A percentile compares a stretch with the other conserved stretches of the same genome.
Evolutionary conservation across 2,329 filamentous ascomycete species (phyloP).

Genomic region (Tolypocladium album): DNA sequence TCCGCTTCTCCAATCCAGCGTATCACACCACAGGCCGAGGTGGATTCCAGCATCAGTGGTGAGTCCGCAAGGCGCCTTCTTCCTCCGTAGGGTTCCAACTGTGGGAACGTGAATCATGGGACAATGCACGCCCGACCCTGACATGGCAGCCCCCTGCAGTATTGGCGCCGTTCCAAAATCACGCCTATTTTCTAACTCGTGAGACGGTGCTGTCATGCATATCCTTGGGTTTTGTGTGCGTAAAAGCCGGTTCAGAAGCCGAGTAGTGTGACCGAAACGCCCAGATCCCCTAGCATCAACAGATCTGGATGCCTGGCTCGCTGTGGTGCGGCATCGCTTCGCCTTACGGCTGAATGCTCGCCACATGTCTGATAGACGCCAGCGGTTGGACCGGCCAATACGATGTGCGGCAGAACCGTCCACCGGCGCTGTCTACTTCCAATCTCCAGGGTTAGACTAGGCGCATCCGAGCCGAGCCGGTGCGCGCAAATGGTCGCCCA

Average conservation of each 20-base stretch:
- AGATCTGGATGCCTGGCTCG: neutral
- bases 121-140: neutral
- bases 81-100: conserved; percentile 6
- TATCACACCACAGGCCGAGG: neutral
- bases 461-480: neutral
- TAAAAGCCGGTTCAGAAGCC: neutral
- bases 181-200: neutral
- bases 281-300: neutral
- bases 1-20: neutral
- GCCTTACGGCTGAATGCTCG: neutral
- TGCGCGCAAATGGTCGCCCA: neutral
- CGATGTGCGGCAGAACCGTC: neutral
- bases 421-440: neutral
- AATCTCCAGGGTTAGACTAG: neutral
- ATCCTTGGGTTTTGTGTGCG: neutral
- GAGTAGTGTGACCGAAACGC: neutral
- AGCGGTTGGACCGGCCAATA: neutral
- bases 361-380: neutral
- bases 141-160: neutral
- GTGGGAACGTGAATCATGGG: neutral
- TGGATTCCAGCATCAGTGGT: neutral
- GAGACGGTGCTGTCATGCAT: neutral
- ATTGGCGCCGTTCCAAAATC: neutral
- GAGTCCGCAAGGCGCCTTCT: neutral
- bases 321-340: neutral